Percentiles rank a stretch among this genome's conserved stretches.
Evolutionary conservation across 2,329 filamentous ascomycete genomes (phyloP).

Genomic region (Exophiala sp.): DNA sequence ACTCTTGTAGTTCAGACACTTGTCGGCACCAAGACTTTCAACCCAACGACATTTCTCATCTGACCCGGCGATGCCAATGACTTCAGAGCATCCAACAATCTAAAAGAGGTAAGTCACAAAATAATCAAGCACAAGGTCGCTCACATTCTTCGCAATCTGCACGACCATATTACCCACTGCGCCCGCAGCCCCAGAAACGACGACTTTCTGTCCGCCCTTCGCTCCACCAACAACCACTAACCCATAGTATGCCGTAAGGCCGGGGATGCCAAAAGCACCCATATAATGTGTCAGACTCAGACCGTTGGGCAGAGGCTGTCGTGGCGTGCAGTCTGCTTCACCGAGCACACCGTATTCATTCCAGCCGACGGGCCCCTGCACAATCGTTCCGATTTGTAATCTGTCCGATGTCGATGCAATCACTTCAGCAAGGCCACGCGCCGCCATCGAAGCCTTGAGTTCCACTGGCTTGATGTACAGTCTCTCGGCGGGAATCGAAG

Average conservation of each 20-base stretch:
- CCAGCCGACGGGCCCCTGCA: constrained; percentile 37
- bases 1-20: constrained; percentile 64
- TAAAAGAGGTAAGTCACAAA: constrained; percentile 39
- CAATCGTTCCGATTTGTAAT: constrained; percentile 36
- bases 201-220: constrained; percentile 67
- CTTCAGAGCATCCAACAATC: constrained; percentile 58
- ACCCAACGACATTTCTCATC: constrained; percentile 67
- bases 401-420: constrained; percentile 35
- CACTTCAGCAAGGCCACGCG: constrained; percentile 37
- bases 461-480: constrained; percentile 47
- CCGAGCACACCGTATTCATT: constrained; percentile 42
- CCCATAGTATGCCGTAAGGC: constrained; percentile 73
- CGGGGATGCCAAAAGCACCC: constrained; percentile 33
- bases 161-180: constrained; percentile 73
- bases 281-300: constrained; percentile 42
- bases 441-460: constrained; percentile 39
- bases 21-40: constrained; percentile 63
- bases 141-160: constrained; percentile 35
- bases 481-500: constrained; percentile 32
- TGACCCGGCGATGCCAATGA: constrained; percentile 64
- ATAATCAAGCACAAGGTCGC: not conserved
- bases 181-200: constrained; percentile 73
- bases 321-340: constrained; percentile 27
- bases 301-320: constrained; percentile 17
- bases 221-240: constrained; percentile 65